Percentiles rank a stretch among this genome's conserved stretches.
These are phyloP conservation scores for Suillus fuscotomentosus DNA, from an alignment of 768 basidiomycete genomes.

Conservation along the genomic window DNA sequence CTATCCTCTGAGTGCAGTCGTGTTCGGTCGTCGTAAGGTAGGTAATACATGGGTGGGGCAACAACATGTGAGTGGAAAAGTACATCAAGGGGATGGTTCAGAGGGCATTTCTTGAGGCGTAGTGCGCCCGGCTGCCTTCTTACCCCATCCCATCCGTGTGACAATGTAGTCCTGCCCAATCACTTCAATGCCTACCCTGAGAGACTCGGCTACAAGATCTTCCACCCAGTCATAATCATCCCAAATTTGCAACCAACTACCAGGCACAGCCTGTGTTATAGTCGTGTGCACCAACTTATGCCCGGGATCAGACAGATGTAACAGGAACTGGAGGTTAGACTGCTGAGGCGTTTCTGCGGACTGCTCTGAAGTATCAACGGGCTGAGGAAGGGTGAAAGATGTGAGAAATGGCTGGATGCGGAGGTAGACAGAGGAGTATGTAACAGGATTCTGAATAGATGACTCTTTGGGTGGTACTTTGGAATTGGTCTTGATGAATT, in stretches of 20 bases:
- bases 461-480: slow-evolving; percentile 26
- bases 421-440: slow-evolving; percentile 88
- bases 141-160: slow-evolving; percentile 80
- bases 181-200: slow-evolving; percentile 84
- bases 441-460: slow-evolving; percentile 57
- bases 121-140: slow-evolving; percentile 21
- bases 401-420: slow-evolving; percentile 87
- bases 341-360: slow-evolving; percentile 18
- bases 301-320: slow-evolving; percentile 70
- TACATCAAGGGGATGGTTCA: slow-evolving; percentile 1
- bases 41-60: neutral
- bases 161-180: slow-evolving; percentile 92
- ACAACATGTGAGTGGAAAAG: neutral
- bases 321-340: slow-evolving; percentile 57
- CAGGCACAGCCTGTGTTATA: slow-evolving; percentile 79
- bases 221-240: slow-evolving; percentile 97
- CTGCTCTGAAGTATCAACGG: slow-evolving; percentile 21
- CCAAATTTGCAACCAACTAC: slow-evolving; percentile 86
- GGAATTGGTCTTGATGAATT: slow-evolving; percentile 66
- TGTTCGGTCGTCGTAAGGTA: neutral
- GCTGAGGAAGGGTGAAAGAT: slow-evolving; percentile 44
- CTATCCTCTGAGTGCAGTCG: neutral
- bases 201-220: slow-evolving; percentile 84
- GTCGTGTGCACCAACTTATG: slow-evolving; percentile 78
- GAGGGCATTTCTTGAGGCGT: slow-evolving; percentile 5